Conservation (phyloP, 2,329 filamentous ascomycete genomes). For the Lasiodiplodia hormozganensis region DNA sequence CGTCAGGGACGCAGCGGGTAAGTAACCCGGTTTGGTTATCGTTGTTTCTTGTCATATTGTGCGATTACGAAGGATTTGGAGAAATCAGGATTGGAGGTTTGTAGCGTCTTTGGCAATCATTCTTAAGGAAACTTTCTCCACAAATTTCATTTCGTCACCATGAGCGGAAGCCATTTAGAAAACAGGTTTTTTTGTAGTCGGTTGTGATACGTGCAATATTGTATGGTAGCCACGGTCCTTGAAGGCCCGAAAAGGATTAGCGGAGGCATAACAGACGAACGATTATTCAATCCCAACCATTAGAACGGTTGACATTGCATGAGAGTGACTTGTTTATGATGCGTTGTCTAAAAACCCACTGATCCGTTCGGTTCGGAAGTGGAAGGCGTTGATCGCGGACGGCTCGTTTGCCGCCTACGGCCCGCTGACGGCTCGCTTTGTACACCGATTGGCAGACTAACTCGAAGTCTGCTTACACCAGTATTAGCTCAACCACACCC, state of each 20-base stretch:
- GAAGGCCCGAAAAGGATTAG: neutral
- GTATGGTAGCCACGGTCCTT: neutral
- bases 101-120: neutral
- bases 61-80: neutral
- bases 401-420: too few relatives aligned
- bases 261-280: neutral
- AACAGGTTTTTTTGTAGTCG: slow-evolving; percentile 3
- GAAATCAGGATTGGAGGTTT: neutral
- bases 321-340: neutral
- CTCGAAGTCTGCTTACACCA: neutral
- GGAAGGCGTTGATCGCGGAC: too few relatives aligned
- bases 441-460: neutral
- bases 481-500: neutral
- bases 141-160: neutral
- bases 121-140: neutral
- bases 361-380: neutral
- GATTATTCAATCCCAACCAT: neutral
- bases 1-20: slow-evolving; percentile 41
- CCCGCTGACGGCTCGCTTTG: neutral
- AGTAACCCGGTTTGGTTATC: slow-evolving; percentile 37
- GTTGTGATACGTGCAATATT: neutral
- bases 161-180: neutral
- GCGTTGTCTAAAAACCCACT: neutral
- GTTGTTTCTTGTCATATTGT: neutral
- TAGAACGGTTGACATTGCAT: too few relatives aligned